phyloP scores from a whole-genome alignment of 768 basidiomycete species.

The Pholiota conissans region DNA sequence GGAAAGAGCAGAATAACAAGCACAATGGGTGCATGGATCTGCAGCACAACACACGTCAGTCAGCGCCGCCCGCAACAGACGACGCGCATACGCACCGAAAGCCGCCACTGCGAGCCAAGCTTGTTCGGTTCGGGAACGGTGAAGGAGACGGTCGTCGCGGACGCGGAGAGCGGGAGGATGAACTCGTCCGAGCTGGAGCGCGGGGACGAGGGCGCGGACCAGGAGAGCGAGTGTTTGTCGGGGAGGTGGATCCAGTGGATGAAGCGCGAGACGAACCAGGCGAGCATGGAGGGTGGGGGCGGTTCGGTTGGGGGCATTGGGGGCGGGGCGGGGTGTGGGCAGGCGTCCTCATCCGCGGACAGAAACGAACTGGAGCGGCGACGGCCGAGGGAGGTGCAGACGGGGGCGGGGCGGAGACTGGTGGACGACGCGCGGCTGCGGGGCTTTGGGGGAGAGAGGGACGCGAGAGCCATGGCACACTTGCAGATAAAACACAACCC shows the following conservation, averaged over 20 bases:
- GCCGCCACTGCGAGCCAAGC: constrained; percentile 25
- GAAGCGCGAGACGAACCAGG: constrained; percentile 48
- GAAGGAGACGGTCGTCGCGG: constrained; percentile 41
- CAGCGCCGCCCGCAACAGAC: constrained; percentile 3
- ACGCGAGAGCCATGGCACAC: constrained; percentile 12
- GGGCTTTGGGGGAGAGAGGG: constrained; percentile 38
- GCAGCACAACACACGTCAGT: constrained; percentile 7
- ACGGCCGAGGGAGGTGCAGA: constrained; percentile 53
- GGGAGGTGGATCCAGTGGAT: constrained; percentile 52
- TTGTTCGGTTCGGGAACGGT: constrained; percentile 32
- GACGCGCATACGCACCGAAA: constrained; percentile 25
- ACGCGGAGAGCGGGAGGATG: constrained; percentile 31
- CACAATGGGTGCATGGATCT: constrained; percentile 41
- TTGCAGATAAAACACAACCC: background rate
- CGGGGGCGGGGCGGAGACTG: constrained; percentile 46
- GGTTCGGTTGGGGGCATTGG: constrained; percentile 10
- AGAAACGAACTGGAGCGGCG: constrained; percentile 53
- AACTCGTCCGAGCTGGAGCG: constrained; percentile 42
- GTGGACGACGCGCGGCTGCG: constrained; percentile 63
- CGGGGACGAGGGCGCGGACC: constrained; percentile 48
- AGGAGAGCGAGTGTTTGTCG: constrained; percentile 39
- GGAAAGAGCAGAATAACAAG: constrained; percentile 56
- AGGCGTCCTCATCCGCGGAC: constrained; percentile 19
- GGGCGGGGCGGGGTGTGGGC: constrained; percentile 11
- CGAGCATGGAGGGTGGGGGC: constrained; percentile 46